phyloP scores from a whole-genome alignment of 1,284 basidiomycete genomes.

The Agroathelia rolfsii region DNA sequence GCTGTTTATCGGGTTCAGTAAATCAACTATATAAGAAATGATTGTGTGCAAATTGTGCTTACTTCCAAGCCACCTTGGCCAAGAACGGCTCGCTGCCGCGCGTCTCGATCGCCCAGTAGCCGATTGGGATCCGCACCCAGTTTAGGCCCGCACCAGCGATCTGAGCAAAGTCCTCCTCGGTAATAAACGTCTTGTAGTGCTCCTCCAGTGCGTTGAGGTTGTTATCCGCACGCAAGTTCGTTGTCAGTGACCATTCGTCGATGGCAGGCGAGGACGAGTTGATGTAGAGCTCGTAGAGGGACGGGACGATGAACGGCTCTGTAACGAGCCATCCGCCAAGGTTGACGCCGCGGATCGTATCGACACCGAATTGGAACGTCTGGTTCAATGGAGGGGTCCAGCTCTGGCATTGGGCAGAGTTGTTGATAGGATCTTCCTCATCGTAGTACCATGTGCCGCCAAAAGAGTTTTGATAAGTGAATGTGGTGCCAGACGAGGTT shows the following conservation, averaged over 20 bases:
- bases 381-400: constrained; percentile 62
- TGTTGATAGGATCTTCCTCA: constrained; percentile 53
- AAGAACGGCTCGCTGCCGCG: constrained; percentile 76
- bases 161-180: constrained; percentile 81
- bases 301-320: constrained; percentile 59
- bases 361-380: constrained; percentile 46
- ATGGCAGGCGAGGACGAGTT: constrained; percentile 34
- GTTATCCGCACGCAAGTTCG: constrained; percentile 30
- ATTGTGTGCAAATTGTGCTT: too few species aligned
- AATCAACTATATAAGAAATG: too few species aligned
- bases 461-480: constrained; percentile 44
- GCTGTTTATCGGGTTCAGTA: too few species aligned
- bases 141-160: constrained; percentile 89
- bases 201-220: constrained; percentile 60
- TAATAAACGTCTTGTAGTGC: constrained; percentile 88
- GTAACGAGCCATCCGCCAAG: constrained; percentile 49
- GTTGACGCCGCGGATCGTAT: constrained; percentile 48
- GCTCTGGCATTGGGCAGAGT: constrained; percentile 45
- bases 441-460: constrained; percentile 51
- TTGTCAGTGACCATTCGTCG: constrained; percentile 52
- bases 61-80: constrained; percentile 65
- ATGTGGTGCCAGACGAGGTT: constrained; percentile 38
- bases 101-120: constrained; percentile 80
- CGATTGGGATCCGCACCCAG: constrained; percentile 77
- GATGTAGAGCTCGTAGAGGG: constrained; percentile 55